Base-by-base conservation (phyloP, 179 eudicot genomes). In the Spergularia azorica region DNA sequence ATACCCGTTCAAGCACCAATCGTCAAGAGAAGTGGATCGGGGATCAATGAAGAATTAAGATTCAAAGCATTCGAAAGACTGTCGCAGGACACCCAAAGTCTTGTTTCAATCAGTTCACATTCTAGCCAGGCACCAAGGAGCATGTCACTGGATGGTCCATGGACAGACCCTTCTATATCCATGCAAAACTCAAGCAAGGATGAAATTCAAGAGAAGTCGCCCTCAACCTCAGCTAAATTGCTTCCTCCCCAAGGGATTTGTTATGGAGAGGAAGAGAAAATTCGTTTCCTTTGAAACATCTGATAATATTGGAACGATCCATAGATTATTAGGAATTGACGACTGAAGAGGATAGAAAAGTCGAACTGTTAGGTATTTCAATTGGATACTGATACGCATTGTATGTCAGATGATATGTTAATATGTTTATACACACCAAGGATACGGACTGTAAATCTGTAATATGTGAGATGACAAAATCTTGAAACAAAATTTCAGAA, bases 1-100 rank as follows among this genome's bases (percentile, higher is more conserved):
- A 74, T 67, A 20, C 91, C 87, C 0, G 81, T 93, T 60, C 94
- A 90, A 78, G 91, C 89, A 12, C 97, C 94, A 15, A 9, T 84
- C 10, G 75, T 89, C 12, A 89, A 85, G 51, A 85, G 81, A 0
- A 65, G 38, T 54, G 73, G 73, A 5, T 3, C 68, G 3, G 72
- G 79, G 14, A 13, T 43, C 14, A 76, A 75, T 39, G 88, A 87
- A 2, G 88, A 85, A 8, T 15, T 82, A 41, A 78, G 88, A 54
- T 86, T 87, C 64, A 89, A 83, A 78, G 83, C 92, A 6, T 87
- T 87, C 1, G 86, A 90, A 62, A 78, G 66, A 73, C 13, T 82
- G 39, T 86, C 92, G 39, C 84, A 86, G 0, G 90, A 87, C 59
- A 86, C 86, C 72, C 86, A 81, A 32, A 79, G 82, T 16, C 41